Evolutionary conservation across 192 early-diverging fungal genomes (phyloP).

Genomic region (Globomyces pollinis-pini): DNA sequence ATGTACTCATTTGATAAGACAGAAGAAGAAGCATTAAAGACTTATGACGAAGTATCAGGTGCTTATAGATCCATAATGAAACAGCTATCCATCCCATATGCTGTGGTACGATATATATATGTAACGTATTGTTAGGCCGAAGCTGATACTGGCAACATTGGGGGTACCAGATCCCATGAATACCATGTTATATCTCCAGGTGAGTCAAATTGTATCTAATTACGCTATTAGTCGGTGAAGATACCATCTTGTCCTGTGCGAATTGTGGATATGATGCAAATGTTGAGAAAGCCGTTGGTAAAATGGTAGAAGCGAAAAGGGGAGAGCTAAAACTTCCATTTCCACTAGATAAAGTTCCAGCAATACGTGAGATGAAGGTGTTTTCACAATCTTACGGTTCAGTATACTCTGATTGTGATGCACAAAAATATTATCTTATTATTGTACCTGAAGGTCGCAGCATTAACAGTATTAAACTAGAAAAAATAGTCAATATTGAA

Average conservation of each 20-base stretch:
- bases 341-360: neutral
- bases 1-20: constrained; percentile 81
- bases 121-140: constrained; percentile 59
- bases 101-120: constrained; percentile 41
- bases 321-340: neutral
- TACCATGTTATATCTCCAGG: constrained; percentile 70
- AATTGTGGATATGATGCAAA: constrained; percentile 79
- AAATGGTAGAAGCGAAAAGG: neutral
- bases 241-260: constrained; percentile 62
- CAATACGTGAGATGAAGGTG: too few relatives aligned
- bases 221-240: too few relatives aligned
- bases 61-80: constrained; percentile 74
- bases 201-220: too few relatives aligned
- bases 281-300: constrained; percentile 46
- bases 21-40: constrained; percentile 54
- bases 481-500: neutral
- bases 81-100: constrained; percentile 70
- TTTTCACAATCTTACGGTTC: neutral
- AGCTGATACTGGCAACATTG: constrained; percentile 89
- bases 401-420: neutral
- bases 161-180: constrained; percentile 82
- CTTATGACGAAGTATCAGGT: constrained; percentile 64
- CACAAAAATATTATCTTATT: neutral
- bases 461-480: neutral
- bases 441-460: neutral